Evolutionary conservation across 306 rosid genomes (phyloP), one percentile per base, ranked within the genome.

Genomic region (Betula pendula): DNA sequence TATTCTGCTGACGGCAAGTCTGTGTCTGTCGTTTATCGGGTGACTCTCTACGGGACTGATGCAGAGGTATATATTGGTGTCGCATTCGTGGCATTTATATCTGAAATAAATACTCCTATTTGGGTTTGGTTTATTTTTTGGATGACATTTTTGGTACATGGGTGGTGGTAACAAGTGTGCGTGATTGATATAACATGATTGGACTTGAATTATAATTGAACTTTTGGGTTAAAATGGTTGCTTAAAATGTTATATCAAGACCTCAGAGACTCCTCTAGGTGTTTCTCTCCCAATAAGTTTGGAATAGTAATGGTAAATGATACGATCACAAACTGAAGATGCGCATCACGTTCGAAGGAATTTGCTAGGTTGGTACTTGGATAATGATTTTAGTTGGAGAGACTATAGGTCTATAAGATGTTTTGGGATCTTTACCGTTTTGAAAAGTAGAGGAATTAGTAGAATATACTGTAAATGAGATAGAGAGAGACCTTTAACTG

Each of bases 31-130:
- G 93, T 88, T 63, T 93, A 93, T 71, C 94, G 94, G 13, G 96
- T 93, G 70, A 93, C 97, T 1, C 90, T 93, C 72, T 93, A 89
- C 56, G 97, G 94, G 66, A 93, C 96, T 71, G 97, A 93, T 84
- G 97, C 97, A 10, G 96, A 90, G 97, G 96, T 88, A 73, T 27
- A 19, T 1, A 17, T 25, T 56, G 33, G 14, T 24, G 31, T 56
- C 8, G 31, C 63, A 56, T 56, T 56, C 33, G 12, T 24, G 56
- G 9, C 6, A 24, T 56, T 11, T 56, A 8, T 10, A 24, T 56
- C 49, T 45, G 29, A 12, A 50, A 50, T 50, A 15, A 38, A 1
- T 56, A 56, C 33, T 56, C 8, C 63, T 56, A 56, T 11, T 24
- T 56, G 14, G 31, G 16, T 56, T 56, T 9, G 63, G 63, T 24